phyloP scores from a whole-genome alignment of 2,329 filamentous ascomycete genomes.

The Sclerotiophoma versabilis region DNA sequence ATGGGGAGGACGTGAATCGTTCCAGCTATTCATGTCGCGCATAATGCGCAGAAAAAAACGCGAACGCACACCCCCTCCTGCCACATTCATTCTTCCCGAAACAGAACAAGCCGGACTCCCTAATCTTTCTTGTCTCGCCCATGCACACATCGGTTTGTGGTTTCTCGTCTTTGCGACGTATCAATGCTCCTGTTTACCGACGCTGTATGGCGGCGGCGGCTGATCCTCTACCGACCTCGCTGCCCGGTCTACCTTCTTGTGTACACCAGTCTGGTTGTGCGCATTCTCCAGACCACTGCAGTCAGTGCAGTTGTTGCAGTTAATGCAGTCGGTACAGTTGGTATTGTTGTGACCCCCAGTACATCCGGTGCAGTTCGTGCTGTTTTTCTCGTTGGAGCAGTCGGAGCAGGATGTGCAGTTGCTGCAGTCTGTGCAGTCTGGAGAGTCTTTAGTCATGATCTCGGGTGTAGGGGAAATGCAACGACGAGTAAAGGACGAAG shows the following conservation, averaged over 20 bases:
- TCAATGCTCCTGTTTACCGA: neutral
- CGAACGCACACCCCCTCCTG: too few species aligned
- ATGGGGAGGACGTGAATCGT: too few species aligned
- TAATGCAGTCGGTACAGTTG: neutral
- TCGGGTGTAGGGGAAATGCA: too few species aligned
- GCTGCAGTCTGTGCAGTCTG: neutral
- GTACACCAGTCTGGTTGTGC: constrained; percentile 2
- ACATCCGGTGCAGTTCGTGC: constrained; percentile 1
- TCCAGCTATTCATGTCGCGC: too few species aligned
- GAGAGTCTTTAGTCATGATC: too few species aligned
- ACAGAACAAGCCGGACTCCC: too few species aligned
- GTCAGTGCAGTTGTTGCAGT: constrained; percentile 8
- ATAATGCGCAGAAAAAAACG: too few species aligned
- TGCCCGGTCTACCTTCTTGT: neutral
- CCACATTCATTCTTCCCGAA: too few species aligned
- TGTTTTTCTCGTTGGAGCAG: constrained; percentile 2
- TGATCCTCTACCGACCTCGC: neutral
- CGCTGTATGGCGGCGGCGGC: neutral
- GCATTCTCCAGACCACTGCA: constrained; percentile 1
- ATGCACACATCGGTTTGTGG: too few species aligned
- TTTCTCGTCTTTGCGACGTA: too few species aligned
- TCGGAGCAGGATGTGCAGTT: neutral
- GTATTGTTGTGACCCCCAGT: constrained; percentile 4
- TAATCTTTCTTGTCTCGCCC: too few species aligned
- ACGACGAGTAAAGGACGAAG: too few species aligned